Conservation (phyloP, 495 filamentous ascomycete species). For the Lasiosphaeriaceae sp. region DNA sequence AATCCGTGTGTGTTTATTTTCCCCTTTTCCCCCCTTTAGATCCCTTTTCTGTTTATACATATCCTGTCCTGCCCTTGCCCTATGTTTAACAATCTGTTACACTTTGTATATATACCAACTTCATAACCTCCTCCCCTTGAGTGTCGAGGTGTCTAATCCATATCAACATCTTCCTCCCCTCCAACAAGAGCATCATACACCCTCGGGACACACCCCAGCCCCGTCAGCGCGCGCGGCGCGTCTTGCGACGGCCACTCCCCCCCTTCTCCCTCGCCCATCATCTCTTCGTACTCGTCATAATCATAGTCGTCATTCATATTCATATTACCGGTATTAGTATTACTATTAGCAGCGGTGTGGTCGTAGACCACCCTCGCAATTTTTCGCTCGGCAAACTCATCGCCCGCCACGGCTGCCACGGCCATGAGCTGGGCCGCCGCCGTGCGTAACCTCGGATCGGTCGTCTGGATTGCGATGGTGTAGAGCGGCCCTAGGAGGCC, state of each 20-base stretch:
- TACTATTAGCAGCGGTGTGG: background rate
- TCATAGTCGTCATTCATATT: background rate
- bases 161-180: background rate
- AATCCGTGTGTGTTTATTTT: too few relatives aligned
- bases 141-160: too few relatives aligned
- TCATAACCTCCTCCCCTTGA: background rate
- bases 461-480: slow-evolving; percentile 10
- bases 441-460: background rate
- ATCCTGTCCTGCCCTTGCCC: too few relatives aligned
- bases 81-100: too few relatives aligned
- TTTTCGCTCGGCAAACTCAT: background rate
- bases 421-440: slow-evolving; percentile 7
- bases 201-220: slow-evolving; percentile 10
- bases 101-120: too few relatives aligned
- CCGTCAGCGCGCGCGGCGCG: slow-evolving; percentile 11
- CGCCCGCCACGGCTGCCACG: background rate
- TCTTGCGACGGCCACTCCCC: background rate
- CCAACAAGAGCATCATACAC: slow-evolving; percentile 6
- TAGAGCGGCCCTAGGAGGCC: slow-evolving; percentile 18
- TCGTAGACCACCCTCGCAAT: background rate
- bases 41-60: too few relatives aligned
- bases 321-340: background rate
- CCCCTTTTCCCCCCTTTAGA: too few relatives aligned
- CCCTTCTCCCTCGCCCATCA: background rate
- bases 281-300: background rate